These are phyloP conservation scores for Eucalyptus leucophloia DNA, from an alignment of 345 rosid genomes.

Conservation along the genomic window DNA sequence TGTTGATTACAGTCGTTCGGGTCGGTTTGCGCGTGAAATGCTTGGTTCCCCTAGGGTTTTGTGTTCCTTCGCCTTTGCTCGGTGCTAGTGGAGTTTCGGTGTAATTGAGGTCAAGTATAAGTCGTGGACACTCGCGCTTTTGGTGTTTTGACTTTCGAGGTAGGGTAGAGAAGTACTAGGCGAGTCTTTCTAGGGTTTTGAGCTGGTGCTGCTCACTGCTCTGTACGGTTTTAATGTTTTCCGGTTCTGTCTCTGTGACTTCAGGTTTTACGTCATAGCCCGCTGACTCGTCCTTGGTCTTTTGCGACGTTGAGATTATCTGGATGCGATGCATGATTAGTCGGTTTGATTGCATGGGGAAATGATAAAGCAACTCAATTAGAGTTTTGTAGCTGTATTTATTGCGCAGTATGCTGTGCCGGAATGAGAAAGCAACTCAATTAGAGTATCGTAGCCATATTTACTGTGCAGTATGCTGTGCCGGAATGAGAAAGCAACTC, in stretches of 20 bases:
- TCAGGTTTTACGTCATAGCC: neutral
- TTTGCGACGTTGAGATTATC: neutral
- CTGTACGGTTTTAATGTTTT: neutral
- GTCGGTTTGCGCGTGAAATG: neutral
- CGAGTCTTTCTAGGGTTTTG: neutral
- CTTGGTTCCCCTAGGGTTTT: neutral
- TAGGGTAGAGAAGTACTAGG: neutral
- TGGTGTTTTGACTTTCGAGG: neutral
- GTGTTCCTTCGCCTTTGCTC: neutral
- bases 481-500: neutral
- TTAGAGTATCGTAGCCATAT: neutral
- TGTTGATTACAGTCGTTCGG: neutral
- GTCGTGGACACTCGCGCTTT: neutral
- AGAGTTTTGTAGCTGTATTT: neutral
- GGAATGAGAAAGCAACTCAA: neutral
- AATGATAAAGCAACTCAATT: neutral
- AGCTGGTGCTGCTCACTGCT: neutral
- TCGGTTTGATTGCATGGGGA: neutral
- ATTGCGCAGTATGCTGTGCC: neutral
- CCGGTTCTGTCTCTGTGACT: neutral
- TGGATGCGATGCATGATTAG: neutral
- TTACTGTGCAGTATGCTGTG: neutral
- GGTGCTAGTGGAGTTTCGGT: neutral
- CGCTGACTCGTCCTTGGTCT: neutral
- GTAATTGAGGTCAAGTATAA: neutral